These are phyloP conservation scores for Syncephalastrum monosporum DNA, from an alignment of 371 early-diverging fungal species.

Conservation along the genomic window DNA sequence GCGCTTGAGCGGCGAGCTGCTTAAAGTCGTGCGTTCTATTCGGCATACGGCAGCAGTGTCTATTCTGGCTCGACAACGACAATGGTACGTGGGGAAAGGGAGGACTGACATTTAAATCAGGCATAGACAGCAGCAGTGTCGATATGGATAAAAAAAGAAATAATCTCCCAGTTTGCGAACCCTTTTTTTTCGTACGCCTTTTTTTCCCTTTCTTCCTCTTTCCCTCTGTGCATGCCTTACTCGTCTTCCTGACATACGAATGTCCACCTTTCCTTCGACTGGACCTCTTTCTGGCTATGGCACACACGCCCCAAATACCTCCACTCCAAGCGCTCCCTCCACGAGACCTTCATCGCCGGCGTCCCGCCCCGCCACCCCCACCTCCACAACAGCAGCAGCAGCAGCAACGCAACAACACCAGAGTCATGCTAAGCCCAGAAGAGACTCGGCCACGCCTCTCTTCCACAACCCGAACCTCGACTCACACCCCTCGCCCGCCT, in stretches of 20 bases:
- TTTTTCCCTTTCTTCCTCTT: constrained; percentile 1
- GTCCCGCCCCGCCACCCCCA: neutral
- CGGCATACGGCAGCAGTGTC: too few relatives aligned
- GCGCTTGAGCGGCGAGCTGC: too few relatives aligned
- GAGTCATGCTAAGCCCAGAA: constrained; percentile 15
- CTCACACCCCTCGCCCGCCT: neutral
- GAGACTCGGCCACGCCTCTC: constrained; percentile 51
- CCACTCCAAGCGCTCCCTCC: neutral
- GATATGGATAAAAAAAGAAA: neutral
- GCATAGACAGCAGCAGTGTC: constrained; percentile 1
- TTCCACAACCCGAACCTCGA: constrained; percentile 25
- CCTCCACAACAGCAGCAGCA: constrained; percentile 4
- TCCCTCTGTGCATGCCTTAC: constrained; percentile 20
- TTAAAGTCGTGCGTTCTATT: constrained; percentile 1
- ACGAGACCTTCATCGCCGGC: neutral
- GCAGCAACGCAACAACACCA: neutral
- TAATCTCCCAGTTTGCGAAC: neutral
- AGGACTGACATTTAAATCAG: neutral
- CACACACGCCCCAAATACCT: constrained; percentile 23
- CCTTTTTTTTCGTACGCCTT: neutral
- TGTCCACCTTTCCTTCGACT: constrained; percentile 44
- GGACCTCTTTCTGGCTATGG: constrained; percentile 39
- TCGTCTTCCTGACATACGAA: constrained; percentile 24
- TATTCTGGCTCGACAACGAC: too few relatives aligned
- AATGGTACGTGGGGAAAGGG: too few relatives aligned